Evolutionary conservation across 129 eudicot genomes (phyloP).

Genomic region (Arctium lappa): DNA sequence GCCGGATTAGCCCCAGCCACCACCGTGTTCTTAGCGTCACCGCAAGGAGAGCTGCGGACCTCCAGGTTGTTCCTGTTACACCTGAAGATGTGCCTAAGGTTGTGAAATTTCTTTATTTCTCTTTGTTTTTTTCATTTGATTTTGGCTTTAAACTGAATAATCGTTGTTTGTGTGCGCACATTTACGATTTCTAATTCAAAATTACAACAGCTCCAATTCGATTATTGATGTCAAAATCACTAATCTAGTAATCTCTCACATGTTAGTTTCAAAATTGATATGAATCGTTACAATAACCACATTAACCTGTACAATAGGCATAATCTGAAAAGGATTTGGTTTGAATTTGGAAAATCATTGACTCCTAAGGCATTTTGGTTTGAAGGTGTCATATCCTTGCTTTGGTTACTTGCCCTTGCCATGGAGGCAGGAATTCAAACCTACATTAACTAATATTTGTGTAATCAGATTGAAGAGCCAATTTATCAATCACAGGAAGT

Average conservation of each 20-base stretch:
- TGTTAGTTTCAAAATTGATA: background rate
- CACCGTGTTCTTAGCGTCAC: conserved; percentile 25
- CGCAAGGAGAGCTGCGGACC: conserved; percentile 50
- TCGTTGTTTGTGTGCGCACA: background rate
- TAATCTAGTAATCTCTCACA: background rate
- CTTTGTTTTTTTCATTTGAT: background rate
- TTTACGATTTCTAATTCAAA: background rate
- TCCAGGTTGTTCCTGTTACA: conserved; percentile 62
- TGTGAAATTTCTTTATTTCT: background rate
- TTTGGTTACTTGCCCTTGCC: background rate
- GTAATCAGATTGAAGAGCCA: conserved; percentile 47
- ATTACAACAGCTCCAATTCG: background rate
- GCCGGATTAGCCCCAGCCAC: conserved; percentile 20
- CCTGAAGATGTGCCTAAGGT: conserved; percentile 74
- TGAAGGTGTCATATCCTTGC: background rate
- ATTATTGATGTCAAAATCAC: background rate
- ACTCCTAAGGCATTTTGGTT: background rate
- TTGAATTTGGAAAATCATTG: background rate
- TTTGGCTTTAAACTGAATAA: background rate
- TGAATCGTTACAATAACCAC: background rate
- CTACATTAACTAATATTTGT: background rate
- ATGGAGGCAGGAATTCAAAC: background rate
- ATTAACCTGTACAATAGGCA: background rate
- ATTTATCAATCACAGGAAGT: conserved; percentile 41
- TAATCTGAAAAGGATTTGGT: background rate